phyloP scores from a whole-genome alignment of 2,329 filamentous ascomycete genomes.

The Xylaria multiplex region DNA sequence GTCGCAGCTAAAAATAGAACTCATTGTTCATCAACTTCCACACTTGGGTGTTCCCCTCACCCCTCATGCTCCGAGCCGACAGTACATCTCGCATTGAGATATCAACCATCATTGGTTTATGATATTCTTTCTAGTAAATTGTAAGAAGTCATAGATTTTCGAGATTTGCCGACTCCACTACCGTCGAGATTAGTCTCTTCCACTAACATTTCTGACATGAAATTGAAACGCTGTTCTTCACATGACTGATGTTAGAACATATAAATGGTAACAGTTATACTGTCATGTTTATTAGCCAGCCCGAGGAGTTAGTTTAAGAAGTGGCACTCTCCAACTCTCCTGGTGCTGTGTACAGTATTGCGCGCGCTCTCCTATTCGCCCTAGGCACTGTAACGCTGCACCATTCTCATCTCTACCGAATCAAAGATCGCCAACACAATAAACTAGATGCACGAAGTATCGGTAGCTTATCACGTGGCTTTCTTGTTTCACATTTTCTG shows the following conservation, averaged over 20 bases:
- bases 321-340: neutral
- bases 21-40: constrained; percentile 10
- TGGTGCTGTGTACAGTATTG: neutral
- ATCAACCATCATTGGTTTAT: neutral
- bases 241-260: neutral
- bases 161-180: neutral
- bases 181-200: too few species aligned
- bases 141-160: neutral
- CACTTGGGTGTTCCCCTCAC: neutral
- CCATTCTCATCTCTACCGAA: constrained; percentile 25
- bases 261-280: neutral
- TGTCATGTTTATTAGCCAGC: too few species aligned
- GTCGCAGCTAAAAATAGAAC: constrained; percentile 24
- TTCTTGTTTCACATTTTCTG: constrained; percentile 47
- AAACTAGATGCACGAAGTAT: constrained; percentile 39
- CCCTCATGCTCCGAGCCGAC: neutral
- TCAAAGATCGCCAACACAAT: constrained; percentile 35
- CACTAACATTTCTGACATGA: neutral
- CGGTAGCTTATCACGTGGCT: constrained; percentile 43
- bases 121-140: neutral
- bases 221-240: neutral
- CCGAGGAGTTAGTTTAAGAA: constrained; percentile 20
- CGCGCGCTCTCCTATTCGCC: constrained; percentile 17
- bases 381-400: constrained; percentile 25
- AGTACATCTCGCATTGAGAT: neutral